A percentile compares a stretch with the other conserved stretches of the same genome.
Evolutionary conservation across 1,284 basidiomycete genomes (phyloP).

Genomic region (Vanrija humicola): DNA sequence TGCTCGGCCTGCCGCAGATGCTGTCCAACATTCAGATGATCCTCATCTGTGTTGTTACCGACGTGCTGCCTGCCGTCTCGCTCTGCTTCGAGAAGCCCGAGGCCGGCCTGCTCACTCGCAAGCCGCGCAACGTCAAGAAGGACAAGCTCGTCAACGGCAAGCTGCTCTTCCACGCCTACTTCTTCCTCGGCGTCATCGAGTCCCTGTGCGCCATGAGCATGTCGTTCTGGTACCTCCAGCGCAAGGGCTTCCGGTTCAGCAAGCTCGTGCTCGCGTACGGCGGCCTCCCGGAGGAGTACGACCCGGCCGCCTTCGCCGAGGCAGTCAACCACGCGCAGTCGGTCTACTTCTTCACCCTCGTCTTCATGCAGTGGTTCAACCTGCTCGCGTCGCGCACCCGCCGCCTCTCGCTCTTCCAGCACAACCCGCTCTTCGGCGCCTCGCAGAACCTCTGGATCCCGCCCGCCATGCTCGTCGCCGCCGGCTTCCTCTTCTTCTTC

Average conservation of each 20-base stretch:
- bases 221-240: slow-evolving; percentile 54
- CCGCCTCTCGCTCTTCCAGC: slow-evolving; percentile 54
- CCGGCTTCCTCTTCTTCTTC: slow-evolving; percentile 57
- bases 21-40: slow-evolving; percentile 55
- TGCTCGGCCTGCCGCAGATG: slow-evolving; percentile 55
- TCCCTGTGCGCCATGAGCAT: slow-evolving; percentile 55
- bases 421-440: slow-evolving; percentile 47
- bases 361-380: slow-evolving; percentile 66
- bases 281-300: slow-evolving; percentile 43
- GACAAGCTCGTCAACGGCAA: slow-evolving; percentile 53
- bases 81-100: slow-evolving; percentile 61
- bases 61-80: slow-evolving; percentile 56
- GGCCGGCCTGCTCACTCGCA: slow-evolving; percentile 56
- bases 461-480: slow-evolving; percentile 53
- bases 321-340: slow-evolving; percentile 53
- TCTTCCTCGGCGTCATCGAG: slow-evolving; percentile 60
- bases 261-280: slow-evolving; percentile 57
- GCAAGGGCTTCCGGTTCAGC: slow-evolving; percentile 57
- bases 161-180: slow-evolving; percentile 63
- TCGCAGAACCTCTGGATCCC: slow-evolving; percentile 51
- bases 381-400: slow-evolving; percentile 55
- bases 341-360: slow-evolving; percentile 60
- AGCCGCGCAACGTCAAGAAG: slow-evolving; percentile 60
- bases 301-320: slow-evolving; percentile 45
- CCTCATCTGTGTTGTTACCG: slow-evolving; percentile 47